Evolutionary conservation across 176 grass and related monocot species (phyloP), one percentile per base, ranked within the genome.

Genomic region (Zoysia pacifica): DNA sequence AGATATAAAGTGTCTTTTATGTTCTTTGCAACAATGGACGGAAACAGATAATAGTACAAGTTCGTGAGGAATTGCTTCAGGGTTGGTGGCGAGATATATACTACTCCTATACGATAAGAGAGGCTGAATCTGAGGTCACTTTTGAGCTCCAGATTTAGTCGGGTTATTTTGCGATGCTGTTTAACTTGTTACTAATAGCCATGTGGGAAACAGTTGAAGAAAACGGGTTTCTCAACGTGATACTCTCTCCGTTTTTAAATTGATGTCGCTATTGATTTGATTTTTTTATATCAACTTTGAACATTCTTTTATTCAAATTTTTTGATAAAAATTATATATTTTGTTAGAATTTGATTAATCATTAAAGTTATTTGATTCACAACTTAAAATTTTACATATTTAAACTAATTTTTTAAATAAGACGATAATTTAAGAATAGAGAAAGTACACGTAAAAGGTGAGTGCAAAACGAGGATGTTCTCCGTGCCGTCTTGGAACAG

Each of bases 21-120:
- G 10, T 47, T 45, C n/a, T 2, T 37, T 39, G 14, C 16, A 63
- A 80, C 39, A 43, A 16, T 49, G 35, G 40, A 54, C 40, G 12
- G 3, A 45, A 7, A 12, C n/a, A 3, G 47, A 28, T 28, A 28
- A 28, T 28, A 28, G 28, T 28, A 28, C 28, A 28, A 28, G 28
- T 28, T 28, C 28, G 28, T 28, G 28, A 48, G 61, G 40, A 39
- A 68, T 49, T 68, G 39, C 5, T 37, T 64, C 10, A 16, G 60
- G 48, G 75, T 45, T 53, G 48, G 37, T 67, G 63, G 63, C 50
- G 75, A 79, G 64, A 68, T 56, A 44, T 53, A 15, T 70, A 5
- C 11, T 54, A 28, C 28, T 28, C 28, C 28, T 28, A 28, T 28
- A 28, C 28, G 76, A 50, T 37, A 46, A 41, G 60, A 78, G 12